phyloP scores from a whole-genome alignment of 2,329 filamentous ascomycete species.

The Nigrospora sphaerica region DNA sequence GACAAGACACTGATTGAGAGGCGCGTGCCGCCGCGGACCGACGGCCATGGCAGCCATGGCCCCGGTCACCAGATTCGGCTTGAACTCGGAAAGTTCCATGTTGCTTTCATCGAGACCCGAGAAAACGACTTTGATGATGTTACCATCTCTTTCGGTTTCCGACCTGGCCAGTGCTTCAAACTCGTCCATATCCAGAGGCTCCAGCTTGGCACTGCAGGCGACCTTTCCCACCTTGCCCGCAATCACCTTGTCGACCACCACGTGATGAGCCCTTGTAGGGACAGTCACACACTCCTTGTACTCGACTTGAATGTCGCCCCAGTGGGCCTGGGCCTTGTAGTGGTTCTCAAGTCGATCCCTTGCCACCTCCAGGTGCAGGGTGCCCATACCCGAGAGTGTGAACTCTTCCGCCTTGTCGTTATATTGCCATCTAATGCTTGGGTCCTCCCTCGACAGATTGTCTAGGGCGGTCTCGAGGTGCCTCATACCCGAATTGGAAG shows the following conservation, averaged over 20 bases:
- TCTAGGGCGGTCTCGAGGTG: conserved; percentile 69
- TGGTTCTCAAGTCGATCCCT: conserved; percentile 81
- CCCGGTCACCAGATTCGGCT: conserved; percentile 65
- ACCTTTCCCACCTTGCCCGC: conserved; percentile 75
- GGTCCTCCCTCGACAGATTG: conserved; percentile 82
- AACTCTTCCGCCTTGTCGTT: conserved; percentile 92
- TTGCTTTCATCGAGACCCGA: conserved; percentile 29
- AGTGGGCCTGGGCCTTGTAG: conserved; percentile 78
- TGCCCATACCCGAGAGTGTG: conserved; percentile 91
- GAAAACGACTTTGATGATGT: conserved; percentile 53
- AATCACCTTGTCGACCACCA: conserved; percentile 70
- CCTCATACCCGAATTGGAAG: conserved; percentile 72
- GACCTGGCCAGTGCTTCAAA: conserved; percentile 29
- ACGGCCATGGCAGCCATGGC: conserved; percentile 76
- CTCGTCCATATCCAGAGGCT: conserved; percentile 45
- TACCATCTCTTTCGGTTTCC: conserved; percentile 58
- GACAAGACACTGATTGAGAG: conserved; percentile 70
- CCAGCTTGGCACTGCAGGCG: conserved; percentile 61
- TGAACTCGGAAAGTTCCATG: conserved; percentile 43
- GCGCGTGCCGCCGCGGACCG: conserved; percentile 73
- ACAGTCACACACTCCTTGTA: conserved; percentile 77
- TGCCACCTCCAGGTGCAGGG: conserved; percentile 90
- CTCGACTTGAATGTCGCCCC: conserved; percentile 89
- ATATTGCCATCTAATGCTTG: conserved; percentile 75
- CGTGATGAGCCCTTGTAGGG: conserved; percentile 47